Base-by-base conservation (phyloP, 257 asterid genomes). In the Echites panduratus region DNA sequence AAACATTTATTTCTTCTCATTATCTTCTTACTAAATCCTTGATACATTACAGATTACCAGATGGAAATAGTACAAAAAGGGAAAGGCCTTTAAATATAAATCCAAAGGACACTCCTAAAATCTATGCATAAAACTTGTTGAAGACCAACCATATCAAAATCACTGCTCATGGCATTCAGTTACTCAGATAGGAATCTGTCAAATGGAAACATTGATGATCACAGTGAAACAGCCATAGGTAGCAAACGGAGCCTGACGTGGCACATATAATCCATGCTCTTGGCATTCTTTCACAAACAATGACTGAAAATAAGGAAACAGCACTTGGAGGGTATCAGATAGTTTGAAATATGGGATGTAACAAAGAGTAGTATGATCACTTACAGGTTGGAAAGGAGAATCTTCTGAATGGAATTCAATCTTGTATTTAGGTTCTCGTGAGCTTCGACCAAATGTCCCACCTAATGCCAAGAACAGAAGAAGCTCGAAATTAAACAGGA, bases 371-470 rank as follows among this genome's bases (percentile, higher is more conserved):
- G 38, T 16, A 57, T 38, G 73, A 27, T 45, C 38, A 62, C 98
- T 86, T 82, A 95, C 99, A 57, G 92, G 96, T 72, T 75, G 84
- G 80, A 82, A 95, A 72, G 95, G 91, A 16, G 94, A 81, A 53
- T 92, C 96, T 83, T 87, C 94, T 54, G 88, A 67, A 84, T 92
- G 97, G 75, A 90, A 95, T 77, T 95, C 94, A 32, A 95, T 89
- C 69, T 78, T 84, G 84, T 90, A 95, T 78, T 92, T 95, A 1
- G 98, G 99, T 73, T 95, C 99, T 65, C 90, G 87, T 50, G 97
- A 86, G 83, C 89, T 87, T 80, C 90, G 91, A 77, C 90, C 87
- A 76, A 87, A 85, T 66, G 88, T 82, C 72, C 84, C 87, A 74
- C 96, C 99, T 90, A 79, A 70, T 76, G 63, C 50, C 68, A 75